Percentiles rank a stretch among this genome's conserved stretches.
Evolutionary conservation across 2,329 filamentous ascomycete genomes (phyloP).

Genomic region (Podosphaera xanthii): DNA sequence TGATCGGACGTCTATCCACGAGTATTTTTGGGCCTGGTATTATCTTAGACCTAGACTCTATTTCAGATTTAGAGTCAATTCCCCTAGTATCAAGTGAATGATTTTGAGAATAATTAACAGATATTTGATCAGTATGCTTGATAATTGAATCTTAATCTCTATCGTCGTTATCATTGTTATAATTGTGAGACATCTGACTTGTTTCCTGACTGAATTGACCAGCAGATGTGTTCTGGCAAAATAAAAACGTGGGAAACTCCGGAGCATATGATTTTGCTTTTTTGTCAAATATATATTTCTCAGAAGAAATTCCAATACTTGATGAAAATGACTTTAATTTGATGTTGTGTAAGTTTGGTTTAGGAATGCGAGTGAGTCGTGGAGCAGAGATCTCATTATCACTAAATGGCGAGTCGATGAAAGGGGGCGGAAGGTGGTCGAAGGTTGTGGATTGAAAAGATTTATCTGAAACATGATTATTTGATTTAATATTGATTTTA

Average conservation of each 20-base stretch:
- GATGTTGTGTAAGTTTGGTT: background rate
- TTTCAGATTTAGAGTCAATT: background rate
- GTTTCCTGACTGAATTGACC: background rate
- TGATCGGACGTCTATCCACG: no score
- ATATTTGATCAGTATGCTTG: no score
- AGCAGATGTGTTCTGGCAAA: background rate
- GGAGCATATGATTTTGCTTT: background rate
- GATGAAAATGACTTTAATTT: background rate
- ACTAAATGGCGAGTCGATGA: background rate
- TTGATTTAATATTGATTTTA: background rate
- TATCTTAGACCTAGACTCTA: background rate
- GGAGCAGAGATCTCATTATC: background rate
- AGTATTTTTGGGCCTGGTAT: background rate
- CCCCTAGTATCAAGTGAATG: no score
- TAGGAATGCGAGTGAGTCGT: background rate
- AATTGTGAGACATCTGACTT: background rate
- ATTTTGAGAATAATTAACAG: no score
- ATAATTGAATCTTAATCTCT: no score
- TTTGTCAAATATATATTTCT: background rate
- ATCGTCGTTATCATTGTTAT: no score
- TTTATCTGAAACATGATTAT: no score
- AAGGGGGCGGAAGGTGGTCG: background rate
- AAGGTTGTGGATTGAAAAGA: background rate
- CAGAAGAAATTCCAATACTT: no score
- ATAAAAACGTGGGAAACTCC: background rate